Conservation (phyloP, 352 stramenopile genomes). For the Pythium brachiatum region DNA sequence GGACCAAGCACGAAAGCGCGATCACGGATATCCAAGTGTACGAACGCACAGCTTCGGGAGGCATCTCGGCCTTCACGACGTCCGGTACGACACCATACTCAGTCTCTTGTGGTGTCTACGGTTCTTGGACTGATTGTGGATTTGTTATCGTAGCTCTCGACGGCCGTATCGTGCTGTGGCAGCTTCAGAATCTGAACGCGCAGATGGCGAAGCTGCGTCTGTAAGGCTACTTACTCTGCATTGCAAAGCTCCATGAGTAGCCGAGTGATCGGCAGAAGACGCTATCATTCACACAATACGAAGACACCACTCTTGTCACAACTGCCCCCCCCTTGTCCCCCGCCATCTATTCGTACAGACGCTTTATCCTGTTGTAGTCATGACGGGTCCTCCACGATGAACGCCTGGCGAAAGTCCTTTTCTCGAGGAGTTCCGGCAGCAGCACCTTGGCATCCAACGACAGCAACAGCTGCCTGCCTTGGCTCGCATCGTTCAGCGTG, state of each 20-base stretch:
- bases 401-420: slow-evolving; percentile 87
- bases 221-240: slow-evolving; percentile 24
- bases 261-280: too few relatives aligned
- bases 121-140: too few relatives aligned
- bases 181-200: slow-evolving; percentile 65
- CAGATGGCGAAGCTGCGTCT: slow-evolving; percentile 81
- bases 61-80: slow-evolving; percentile 76
- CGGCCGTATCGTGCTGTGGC: slow-evolving; percentile 79
- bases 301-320: too few relatives aligned
- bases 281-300: too few relatives aligned
- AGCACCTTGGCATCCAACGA: slow-evolving; percentile 83
- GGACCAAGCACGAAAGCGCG: slow-evolving; percentile 87
- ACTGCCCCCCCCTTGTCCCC: too few relatives aligned
- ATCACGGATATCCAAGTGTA: slow-evolving; percentile 85
- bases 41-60: slow-evolving; percentile 40
- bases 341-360: slow-evolving; percentile 90
- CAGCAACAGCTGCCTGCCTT: slow-evolving; percentile 88
- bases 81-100: slow-evolving; percentile 46
- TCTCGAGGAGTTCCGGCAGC: slow-evolving; percentile 79
- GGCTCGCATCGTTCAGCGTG: slow-evolving; percentile 91
- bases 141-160: slow-evolving; percentile 66
- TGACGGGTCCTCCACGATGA: slow-evolving; percentile 85
- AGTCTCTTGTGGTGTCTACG: background rate
- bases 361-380: slow-evolving; percentile 90
- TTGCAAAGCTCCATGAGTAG: background rate